Evolutionary conservation across 371 early-diverging fungal species (phyloP).

Genomic region (Mortierella sp.): DNA sequence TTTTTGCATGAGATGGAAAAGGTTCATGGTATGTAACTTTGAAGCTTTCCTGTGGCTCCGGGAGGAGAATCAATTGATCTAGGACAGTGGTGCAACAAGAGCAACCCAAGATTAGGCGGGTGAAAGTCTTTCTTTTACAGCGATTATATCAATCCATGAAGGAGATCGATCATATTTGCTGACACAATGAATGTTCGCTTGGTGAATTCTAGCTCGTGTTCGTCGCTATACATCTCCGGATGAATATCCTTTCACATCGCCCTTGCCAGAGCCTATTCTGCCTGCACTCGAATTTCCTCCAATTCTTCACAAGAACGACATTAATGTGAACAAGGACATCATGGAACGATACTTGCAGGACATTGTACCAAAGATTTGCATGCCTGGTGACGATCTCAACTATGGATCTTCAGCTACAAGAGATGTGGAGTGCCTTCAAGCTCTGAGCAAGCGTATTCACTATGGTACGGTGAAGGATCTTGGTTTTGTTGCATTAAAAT

Average conservation of each 20-base stretch:
- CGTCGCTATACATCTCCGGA: constrained; percentile 90
- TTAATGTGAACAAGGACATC: constrained; percentile 89
- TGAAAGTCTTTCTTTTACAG: no score
- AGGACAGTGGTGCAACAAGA: no score
- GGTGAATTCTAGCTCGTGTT: constrained; percentile 80
- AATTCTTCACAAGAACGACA: constrained; percentile 76
- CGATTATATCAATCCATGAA: no score
- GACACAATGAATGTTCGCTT: neutral
- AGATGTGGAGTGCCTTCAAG: constrained; percentile 94
- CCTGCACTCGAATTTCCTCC: constrained; percentile 83
- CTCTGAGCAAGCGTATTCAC: constrained; percentile 93
- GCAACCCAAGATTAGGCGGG: no score
- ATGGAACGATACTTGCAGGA: constrained; percentile 81
- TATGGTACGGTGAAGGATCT: constrained; percentile 72
- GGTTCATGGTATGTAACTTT: constrained; percentile 80
- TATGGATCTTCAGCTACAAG: constrained; percentile 94
- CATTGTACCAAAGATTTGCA: constrained; percentile 78
- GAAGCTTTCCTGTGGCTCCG: no score
- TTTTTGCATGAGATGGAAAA: constrained; percentile 92
- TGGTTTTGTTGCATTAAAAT: neutral
- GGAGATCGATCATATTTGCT: neutral
- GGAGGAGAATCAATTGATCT: no score
- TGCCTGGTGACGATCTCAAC: constrained; percentile 81
- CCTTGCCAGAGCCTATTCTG: constrained; percentile 89
- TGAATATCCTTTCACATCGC: constrained; percentile 92